Base-by-base conservation (phyloP, 2,329 filamentous ascomycete species). In the Neonectria hederae region DNA sequence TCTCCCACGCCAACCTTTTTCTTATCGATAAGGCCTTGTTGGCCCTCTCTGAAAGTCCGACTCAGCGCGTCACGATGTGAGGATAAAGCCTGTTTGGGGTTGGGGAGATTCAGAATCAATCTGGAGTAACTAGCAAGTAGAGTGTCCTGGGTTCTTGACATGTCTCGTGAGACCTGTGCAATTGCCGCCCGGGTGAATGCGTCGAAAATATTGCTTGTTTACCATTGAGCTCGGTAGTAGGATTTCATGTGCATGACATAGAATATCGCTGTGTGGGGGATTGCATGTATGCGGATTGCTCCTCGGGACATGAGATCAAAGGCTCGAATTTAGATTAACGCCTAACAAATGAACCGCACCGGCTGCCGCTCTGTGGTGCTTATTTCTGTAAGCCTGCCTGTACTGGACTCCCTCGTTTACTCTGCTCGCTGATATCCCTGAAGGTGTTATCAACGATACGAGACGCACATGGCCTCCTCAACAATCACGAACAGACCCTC, bases 1-100 rank as follows among this genome's bases (percentile, higher is more conserved):
- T 63, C 63, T 56, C 68, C 67, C 64, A 62, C 64, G 35, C 48
- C 54, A 70, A 69, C 63, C 59, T 67, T 73, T 71, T 69, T 58
- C 70, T 76, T 76, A 76, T 76, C 75, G 75, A 76, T 76, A 76
- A 74, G 68, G 11, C 24, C n/a, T 26, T 11, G 28, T 30, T n/a
- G 43, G 52, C 45, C 53, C 40, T 54, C 40, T 45, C 38, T 38
- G 22, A 38, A 52, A 48, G 60, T 62, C 54, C 57, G 54, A 58
- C 48, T 42, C 40, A 46, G 28, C 35, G 54, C 6, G 28, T 46
- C n/a, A 46, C 13, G 38, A 48, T 54, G 26, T 21, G 21, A 54
- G 26, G 30, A n/a, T 21, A 48, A 38, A 54, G 46, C 49, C 22
- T 62, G 46, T 30, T 48, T 38, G 5, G 48, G 24, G 28, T 4